Percentiles rank a stretch among this genome's conserved stretches.
phyloP scores from a whole-genome alignment of 2,329 filamentous ascomycete species.

The Parascedosporium putredinis region DNA sequence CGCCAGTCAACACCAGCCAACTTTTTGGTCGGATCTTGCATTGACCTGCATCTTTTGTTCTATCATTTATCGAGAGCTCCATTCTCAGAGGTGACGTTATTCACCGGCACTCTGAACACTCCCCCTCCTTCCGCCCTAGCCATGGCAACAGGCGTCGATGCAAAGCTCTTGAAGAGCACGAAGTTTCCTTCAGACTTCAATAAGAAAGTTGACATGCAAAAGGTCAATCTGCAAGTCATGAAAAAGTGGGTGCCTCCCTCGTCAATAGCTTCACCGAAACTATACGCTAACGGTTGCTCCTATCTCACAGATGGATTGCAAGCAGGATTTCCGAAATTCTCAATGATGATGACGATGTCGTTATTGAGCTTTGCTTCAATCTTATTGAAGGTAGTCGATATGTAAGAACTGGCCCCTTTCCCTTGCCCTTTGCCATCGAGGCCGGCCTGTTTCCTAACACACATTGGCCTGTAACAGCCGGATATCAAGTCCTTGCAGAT shows the following conservation, averaged over 20 bases:
- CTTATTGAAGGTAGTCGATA: constrained; percentile 63
- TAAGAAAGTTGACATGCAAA: constrained; percentile 92
- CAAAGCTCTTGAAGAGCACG: constrained; percentile 79
- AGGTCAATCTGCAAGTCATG: constrained; percentile 95
- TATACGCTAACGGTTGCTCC: constrained; percentile 3
- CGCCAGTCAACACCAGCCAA: background rate
- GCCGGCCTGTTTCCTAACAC: constrained; percentile 16
- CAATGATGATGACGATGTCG: constrained; percentile 89
- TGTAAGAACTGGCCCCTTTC: constrained; percentile 40
- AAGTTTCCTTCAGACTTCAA: constrained; percentile 92
- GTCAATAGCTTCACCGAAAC: background rate
- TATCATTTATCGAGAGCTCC: background rate
- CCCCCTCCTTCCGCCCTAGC: constrained; percentile 16
- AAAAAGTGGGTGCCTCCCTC: constrained; percentile 56
- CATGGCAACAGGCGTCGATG: constrained; percentile 79
- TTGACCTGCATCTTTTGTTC: background rate
- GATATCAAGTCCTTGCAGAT: constrained; percentile 95
- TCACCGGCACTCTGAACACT: background rate
- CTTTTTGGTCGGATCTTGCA: constrained; percentile 2
- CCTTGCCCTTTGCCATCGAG: background rate
- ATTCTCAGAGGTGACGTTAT: constrained; percentile 1
- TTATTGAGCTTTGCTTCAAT: constrained; percentile 73
- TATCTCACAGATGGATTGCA: constrained; percentile 70
- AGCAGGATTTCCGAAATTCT: constrained; percentile 78
- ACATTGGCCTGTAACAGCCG: constrained; percentile 45